Evolutionary conservation across 192 early-diverging fungal genomes (phyloP).

Genomic region (Lobosporangium transversale): DNA sequence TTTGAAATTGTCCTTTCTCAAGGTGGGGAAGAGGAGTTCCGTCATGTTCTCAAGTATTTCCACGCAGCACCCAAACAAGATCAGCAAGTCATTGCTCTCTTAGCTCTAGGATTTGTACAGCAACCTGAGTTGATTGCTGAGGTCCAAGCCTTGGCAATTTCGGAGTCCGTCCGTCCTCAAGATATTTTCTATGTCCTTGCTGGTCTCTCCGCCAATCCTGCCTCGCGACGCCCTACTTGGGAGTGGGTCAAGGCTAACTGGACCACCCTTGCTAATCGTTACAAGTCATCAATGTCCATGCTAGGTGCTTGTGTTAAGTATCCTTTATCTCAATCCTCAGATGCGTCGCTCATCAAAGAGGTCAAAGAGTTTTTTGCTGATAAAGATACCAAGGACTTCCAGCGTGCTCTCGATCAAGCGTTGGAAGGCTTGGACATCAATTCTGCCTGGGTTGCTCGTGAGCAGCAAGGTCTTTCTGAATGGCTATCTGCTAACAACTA

Average conservation of each 20-base stretch:
- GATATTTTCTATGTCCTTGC: slow-evolving; percentile 68
- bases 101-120: slow-evolving; percentile 70
- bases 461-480: slow-evolving; percentile 67
- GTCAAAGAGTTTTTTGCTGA: slow-evolving; percentile 73
- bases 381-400: slow-evolving; percentile 72
- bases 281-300: slow-evolving; percentile 51
- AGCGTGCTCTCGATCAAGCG: slow-evolving; percentile 75
- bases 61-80: slow-evolving; percentile 69
- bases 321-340: slow-evolving; percentile 54
- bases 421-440: slow-evolving; percentile 75
- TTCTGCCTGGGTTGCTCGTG: slow-evolving; percentile 63
- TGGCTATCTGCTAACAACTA: slow-evolving; percentile 54
- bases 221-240: slow-evolving; percentile 71
- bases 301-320: slow-evolving; percentile 50
- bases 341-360: slow-evolving; percentile 68
- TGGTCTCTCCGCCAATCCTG: slow-evolving; percentile 61
- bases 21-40: slow-evolving; percentile 73
- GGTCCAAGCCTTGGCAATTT: slow-evolving; percentile 71
- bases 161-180: slow-evolving; percentile 77
- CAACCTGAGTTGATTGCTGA: slow-evolving; percentile 69
- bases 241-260: slow-evolving; percentile 74
- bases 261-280: slow-evolving; percentile 44
- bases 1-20: slow-evolving; percentile 75
- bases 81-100: slow-evolving; percentile 74
- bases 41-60: slow-evolving; percentile 71